Conservation (phyloP, 2,329 filamentous ascomycete genomes). For the Huntiella omanensis region DNA sequence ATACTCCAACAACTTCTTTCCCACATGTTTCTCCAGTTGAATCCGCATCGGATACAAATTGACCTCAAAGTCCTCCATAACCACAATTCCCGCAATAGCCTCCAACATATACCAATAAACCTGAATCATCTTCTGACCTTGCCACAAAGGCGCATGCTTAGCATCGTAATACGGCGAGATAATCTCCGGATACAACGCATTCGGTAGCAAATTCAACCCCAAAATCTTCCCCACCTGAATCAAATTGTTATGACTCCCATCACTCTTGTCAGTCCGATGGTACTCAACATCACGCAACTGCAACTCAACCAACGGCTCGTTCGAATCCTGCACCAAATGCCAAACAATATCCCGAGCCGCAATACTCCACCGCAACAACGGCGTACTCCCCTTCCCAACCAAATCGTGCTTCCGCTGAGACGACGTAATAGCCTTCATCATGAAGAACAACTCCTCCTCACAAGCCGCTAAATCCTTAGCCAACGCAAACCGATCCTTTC, state of each 20-base stretch:
- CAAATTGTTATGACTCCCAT: conserved; percentile 87
- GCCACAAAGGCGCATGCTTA: conserved; percentile 31
- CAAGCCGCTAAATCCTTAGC: conserved; percentile 77
- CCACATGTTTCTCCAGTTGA: conserved; percentile 81
- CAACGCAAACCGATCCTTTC: conserved; percentile 75
- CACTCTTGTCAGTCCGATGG: conserved; percentile 87
- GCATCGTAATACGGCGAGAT: conserved; percentile 73
- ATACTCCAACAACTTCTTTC: conserved; percentile 88
- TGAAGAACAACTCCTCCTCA: conserved; percentile 96
- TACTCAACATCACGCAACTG: conserved; percentile 83
- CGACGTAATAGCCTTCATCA: conserved; percentile 98
- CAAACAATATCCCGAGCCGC: conserved; percentile 91
- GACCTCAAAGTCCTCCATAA: conserved; percentile 93
- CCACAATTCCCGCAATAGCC: conserved; percentile 89
- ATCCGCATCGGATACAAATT: conserved; percentile 84
- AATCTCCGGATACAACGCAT: conserved; percentile 91
- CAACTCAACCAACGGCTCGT: conserved; percentile 78
- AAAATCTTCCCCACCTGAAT: conserved; percentile 76
- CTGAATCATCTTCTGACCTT: conserved; percentile 59
- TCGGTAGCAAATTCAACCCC: conserved; percentile 72
- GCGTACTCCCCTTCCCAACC: conserved; percentile 34
- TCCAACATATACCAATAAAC: conserved; percentile 98
- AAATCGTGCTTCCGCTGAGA: conserved; percentile 69
- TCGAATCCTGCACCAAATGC: conserved; percentile 78
- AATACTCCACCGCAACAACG: conserved; percentile 78